Percentiles rank a stretch among this genome's conserved stretches.
Evolutionary conservation across 345 rosid genomes (phyloP).

Genomic region (Excoecaria agallocha): DNA sequence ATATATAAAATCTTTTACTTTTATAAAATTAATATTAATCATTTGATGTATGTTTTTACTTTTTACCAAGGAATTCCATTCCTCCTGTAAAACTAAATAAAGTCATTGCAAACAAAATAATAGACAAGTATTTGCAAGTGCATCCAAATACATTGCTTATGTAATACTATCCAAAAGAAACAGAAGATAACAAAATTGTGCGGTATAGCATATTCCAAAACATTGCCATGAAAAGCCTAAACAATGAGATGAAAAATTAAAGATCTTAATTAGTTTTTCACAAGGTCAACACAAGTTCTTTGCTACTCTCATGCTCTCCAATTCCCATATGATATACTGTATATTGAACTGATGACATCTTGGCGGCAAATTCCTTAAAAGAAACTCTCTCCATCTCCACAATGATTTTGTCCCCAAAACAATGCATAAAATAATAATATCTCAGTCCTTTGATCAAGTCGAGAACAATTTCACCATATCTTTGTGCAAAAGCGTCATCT

Average conservation of each 20-base stretch:
- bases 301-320: neutral
- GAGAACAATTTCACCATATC: neutral
- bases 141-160: neutral
- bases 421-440: neutral
- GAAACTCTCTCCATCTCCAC: neutral
- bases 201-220: neutral
- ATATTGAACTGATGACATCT: neutral
- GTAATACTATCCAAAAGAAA: neutral
- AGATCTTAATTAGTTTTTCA: neutral
- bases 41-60: too few relatives aligned
- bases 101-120: too few relatives aligned
- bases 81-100: too few relatives aligned
- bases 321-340: neutral
- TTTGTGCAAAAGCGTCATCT: neutral
- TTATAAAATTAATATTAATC: too few relatives aligned
- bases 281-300: neutral
- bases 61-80: too few relatives aligned
- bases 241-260: neutral
- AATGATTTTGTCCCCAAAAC: neutral
- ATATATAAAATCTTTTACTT: too few relatives aligned
- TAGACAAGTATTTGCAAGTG: neutral
- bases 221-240: neutral
- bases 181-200: neutral
- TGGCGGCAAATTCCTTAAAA: neutral
- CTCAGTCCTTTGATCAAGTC: neutral